Evolutionary conservation across 2,329 filamentous ascomycete species (phyloP), one percentile per base, ranked within the genome.

Genomic region (Diaporthe helianthi): DNA sequence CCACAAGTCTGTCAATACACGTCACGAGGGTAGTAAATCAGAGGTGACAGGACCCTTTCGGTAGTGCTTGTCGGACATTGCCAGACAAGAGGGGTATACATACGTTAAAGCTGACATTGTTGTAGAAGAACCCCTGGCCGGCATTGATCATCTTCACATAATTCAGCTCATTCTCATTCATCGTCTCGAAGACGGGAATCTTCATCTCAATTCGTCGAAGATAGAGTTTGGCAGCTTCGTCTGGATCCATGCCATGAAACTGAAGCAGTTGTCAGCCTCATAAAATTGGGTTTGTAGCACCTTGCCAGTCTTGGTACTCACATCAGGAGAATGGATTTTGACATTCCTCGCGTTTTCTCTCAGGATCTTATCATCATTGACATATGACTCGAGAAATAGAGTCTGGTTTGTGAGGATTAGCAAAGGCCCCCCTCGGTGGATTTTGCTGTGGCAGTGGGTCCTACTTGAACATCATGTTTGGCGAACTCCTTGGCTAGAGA

Each of bases 101-200:
- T 24, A 70, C 69, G 75, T 94, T 95, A 79, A 99, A 98, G 77
- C 92, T 94, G 78, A 96, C 93, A 74, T 98, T 98, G 83, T 99
- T 99, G 80, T 98, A 95, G 75, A 95, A 92, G 77, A 99, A 92
- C 74, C 93, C 90, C 77, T 95, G 90, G 53, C 96, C 96, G 9
- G 96, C 96, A 75, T 99, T 99, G 78, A 98, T 97, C 95, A 99
- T 98, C 83, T 97, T 98, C 82, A 99, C 95, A 82, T 95, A 99
- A 79, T 98, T 97, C 72, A 99, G 86, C 73, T 98, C 94, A 36
- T 87, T 86, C 79, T 99, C 96, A 75, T 94, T 88, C 94, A 99
- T 98, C 1, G 93, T 97, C 82, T 99, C 94, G 75, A 97, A 99
- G 70, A 95, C 91, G 24, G 96, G 96, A 70, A 99, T 99, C 74